Evolutionary conservation across 192 early-diverging fungal genomes (phyloP), one percentile per base, ranked within the genome.

Genomic region (Rhizophagus clarus): DNA sequence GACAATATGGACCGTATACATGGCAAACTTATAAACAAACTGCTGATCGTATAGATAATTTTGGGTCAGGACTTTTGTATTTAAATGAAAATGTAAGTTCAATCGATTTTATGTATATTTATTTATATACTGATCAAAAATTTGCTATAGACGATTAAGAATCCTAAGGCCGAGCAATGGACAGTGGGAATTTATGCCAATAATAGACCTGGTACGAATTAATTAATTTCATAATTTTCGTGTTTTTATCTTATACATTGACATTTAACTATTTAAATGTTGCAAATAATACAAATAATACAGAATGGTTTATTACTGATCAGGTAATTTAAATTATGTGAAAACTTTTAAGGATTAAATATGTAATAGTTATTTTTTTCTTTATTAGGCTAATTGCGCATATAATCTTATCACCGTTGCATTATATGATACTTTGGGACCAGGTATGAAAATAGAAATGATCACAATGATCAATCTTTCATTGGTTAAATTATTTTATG

Each of bases 401-500:
- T 89, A 94, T 81, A 89, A 88, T 85, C 62, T 91, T 69, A 84
- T 90, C 64, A 85, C 89, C 9, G 95, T 97, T 17, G 90, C 96
- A 4, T 85, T 98, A 20, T 97, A 97, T 87, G 96, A 98, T 81
- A 96, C 96, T 24, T 88, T 98, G 40, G 97, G 95, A 60, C 86
- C 90, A 0, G 62, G 76, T 77, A 77, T 31, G 4, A 8, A 34
- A 17, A 37, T 2, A 34, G 42, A 45, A 45, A 45, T 45, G 1
- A 12, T 45, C 42, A 45, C 11, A 45, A 12, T 24, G 12, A 66
- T 56, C 49, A 5, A 17, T 56, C 17, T 64, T 29, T 2, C 3
- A 64, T 64, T 15, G 47, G 22, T 20, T 72, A 17, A 45, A 24
- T 15, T 42, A 34, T 47, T 37, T 37, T 72, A 31, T 31, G 20